A percentile compares a stretch with the other conserved stretches of the same genome.
phyloP scores from a whole-genome alignment of 441 rosid species.

The Eutrema salsugineum region DNA sequence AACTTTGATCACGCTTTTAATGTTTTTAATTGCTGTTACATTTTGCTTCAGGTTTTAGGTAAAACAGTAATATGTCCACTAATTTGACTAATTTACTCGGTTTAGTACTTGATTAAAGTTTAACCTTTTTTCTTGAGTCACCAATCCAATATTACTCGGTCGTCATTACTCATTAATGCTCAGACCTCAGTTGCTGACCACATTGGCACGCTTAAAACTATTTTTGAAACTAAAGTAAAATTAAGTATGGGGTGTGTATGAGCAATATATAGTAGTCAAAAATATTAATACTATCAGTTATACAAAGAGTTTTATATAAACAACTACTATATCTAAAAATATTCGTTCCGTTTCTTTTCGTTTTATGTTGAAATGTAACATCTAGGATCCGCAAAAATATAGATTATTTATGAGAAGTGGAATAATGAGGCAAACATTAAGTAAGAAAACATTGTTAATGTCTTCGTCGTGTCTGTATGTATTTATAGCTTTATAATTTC shows the following conservation, averaged over 20 bases:
- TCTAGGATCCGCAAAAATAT: too few relatives aligned
- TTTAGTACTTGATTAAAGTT: neutral
- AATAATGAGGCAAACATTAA: too few relatives aligned
- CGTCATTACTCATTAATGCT: conserved; percentile 1
- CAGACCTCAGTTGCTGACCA: neutral
- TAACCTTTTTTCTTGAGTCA: neutral
- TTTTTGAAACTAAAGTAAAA: neutral
- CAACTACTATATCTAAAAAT: neutral
- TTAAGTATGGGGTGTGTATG: neutral
- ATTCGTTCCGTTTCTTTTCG: neutral
- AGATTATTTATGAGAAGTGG: too few relatives aligned
- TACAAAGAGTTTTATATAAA: neutral
- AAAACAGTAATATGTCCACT: neutral
- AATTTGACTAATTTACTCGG: neutral
- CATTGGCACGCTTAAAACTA: neutral
- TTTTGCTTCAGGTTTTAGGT: neutral
- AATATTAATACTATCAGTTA: neutral
- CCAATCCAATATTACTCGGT: conserved; percentile 22
- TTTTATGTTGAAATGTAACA: too few relatives aligned
- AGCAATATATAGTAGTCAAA: neutral
- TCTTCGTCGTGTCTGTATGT: too few relatives aligned
- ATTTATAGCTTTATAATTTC: too few relatives aligned
- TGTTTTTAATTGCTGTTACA: neutral
- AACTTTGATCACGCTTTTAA: neutral
- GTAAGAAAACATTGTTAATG: too few relatives aligned